These are phyloP conservation scores for Globisporangium middletonii DNA, from an alignment of 352 stramenopile species.

Conservation along the genomic window DNA sequence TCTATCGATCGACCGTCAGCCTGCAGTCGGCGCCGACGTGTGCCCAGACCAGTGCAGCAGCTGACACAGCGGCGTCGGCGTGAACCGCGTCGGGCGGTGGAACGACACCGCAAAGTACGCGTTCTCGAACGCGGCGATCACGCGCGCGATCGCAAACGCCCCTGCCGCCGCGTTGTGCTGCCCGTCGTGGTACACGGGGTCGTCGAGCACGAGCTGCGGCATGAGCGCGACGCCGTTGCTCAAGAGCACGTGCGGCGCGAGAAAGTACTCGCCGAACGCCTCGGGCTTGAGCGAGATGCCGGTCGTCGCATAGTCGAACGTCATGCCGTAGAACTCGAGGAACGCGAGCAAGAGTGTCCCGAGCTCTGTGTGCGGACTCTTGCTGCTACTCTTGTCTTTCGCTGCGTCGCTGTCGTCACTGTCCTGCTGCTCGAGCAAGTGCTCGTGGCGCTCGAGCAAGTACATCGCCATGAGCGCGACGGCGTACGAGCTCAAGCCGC, in stretches of 20 bases:
- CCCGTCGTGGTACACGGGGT: constrained; percentile 69
- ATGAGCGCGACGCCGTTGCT: constrained; percentile 38
- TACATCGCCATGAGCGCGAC: constrained; percentile 81
- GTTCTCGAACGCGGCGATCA: constrained; percentile 78
- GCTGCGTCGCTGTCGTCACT: neutral
- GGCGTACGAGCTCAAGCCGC: constrained; percentile 86
- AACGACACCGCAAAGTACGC: constrained; percentile 74
- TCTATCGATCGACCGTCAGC: neutral
- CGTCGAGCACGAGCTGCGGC: constrained; percentile 80
- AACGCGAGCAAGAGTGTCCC: constrained; percentile 83
- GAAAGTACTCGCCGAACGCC: constrained; percentile 73
- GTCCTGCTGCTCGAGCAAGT: neutral
- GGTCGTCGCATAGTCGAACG: constrained; percentile 72
- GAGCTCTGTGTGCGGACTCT: constrained; percentile 15
- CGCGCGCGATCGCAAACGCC: constrained; percentile 69
- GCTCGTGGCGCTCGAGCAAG: constrained; percentile 57
- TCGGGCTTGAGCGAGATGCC: constrained; percentile 79
- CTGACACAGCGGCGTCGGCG: constrained; percentile 70
- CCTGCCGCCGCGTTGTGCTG: constrained; percentile 76
- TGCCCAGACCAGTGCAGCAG: constrained; percentile 78
- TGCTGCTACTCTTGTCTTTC: neutral
- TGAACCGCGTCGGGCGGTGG: constrained; percentile 68
- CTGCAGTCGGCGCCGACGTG: constrained; percentile 6
- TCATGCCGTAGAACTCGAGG: constrained; percentile 86
- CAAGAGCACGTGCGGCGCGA: constrained; percentile 36